phyloP scores from a whole-genome alignment of 2,329 filamentous ascomycete species.

The Sarocladium brachiariae region DNA sequence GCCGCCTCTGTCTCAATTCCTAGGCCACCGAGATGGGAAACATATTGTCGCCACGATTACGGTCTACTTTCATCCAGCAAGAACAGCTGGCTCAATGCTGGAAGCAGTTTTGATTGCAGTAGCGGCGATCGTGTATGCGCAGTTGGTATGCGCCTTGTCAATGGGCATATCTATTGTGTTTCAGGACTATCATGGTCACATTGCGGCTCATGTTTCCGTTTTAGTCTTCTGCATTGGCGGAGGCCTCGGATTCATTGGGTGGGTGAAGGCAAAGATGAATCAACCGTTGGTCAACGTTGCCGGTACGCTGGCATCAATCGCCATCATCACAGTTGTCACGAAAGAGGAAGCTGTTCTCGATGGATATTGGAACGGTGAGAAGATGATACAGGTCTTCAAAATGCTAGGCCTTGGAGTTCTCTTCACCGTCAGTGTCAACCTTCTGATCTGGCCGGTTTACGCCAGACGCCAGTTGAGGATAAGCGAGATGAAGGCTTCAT shows the following conservation, averaged over 20 bases:
- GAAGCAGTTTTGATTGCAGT: conserved; percentile 74
- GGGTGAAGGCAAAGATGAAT: conserved; percentile 75
- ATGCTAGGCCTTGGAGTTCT: conserved; percentile 75
- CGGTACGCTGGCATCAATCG: conserved; percentile 78
- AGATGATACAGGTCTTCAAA: conserved; percentile 75
- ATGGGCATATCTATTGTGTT: conserved; percentile 81
- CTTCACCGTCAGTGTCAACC: conserved; percentile 65
- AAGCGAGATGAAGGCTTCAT: conserved; percentile 65
- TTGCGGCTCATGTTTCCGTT: conserved; percentile 69
- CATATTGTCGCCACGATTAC: conserved; percentile 91
- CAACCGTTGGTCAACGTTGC: conserved; percentile 78
- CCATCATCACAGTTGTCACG: conserved; percentile 82
- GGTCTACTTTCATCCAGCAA: conserved; percentile 88
- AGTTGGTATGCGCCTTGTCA: conserved; percentile 67
- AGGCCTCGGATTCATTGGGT: conserved; percentile 79
- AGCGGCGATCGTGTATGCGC: conserved; percentile 66
- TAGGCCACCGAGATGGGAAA: conserved; percentile 84
- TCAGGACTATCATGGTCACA: conserved; percentile 20
- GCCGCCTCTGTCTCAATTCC: conserved; percentile 60
- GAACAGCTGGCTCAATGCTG: conserved; percentile 82
- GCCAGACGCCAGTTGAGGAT: conserved; percentile 67
- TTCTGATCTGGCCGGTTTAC: conserved; percentile 71
- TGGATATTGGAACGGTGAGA: conserved; percentile 72
- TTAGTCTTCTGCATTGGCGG: conserved; percentile 79
- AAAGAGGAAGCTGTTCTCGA: conserved; percentile 85